Conservation (phyloP, 371 early-diverging fungal species). For the Lichtheimia ornata region DNA sequence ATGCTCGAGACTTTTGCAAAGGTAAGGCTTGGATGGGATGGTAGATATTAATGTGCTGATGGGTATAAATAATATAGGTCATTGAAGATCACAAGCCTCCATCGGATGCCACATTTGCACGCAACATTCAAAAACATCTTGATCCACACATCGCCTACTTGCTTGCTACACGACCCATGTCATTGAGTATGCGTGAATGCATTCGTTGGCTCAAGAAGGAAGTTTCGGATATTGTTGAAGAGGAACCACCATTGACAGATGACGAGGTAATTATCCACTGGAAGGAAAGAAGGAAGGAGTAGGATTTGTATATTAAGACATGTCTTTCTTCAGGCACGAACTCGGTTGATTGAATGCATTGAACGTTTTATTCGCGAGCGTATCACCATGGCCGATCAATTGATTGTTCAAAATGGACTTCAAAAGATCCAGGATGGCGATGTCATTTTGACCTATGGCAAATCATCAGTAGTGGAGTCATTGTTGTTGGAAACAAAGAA, state of each 20-base stretch:
- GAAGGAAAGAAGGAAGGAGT: not conserved
- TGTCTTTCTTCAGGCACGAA: constrained; percentile 30
- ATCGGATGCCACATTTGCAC: constrained; percentile 76
- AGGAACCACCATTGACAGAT: constrained; percentile 71
- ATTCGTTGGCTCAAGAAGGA: constrained; percentile 91
- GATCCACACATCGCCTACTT: constrained; percentile 91
- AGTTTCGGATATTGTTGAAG: constrained; percentile 65
- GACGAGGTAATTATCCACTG: constrained; percentile 83
- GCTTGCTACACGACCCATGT: constrained; percentile 79
- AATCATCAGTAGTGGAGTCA: constrained; percentile 83
- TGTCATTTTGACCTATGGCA: constrained; percentile 89
- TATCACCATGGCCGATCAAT: constrained; percentile 82
- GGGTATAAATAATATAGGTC: constrained; percentile 51
- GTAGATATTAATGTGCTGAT: not conserved
- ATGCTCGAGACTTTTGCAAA: constrained; percentile 83
- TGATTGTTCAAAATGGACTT: constrained; percentile 79
- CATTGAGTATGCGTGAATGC: constrained; percentile 93
- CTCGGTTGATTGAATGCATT: constrained; percentile 70
- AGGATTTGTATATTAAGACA: not conserved
- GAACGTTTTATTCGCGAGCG: constrained; percentile 89
- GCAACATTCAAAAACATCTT: constrained; percentile 83
- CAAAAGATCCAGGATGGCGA: constrained; percentile 94
- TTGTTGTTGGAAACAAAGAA: constrained; percentile 79
- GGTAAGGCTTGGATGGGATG: constrained; percentile 41
- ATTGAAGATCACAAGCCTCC: constrained; percentile 93